Evolutionary conservation across 106 monocot genomes (phyloP).

Genomic region (Gastrodia elata): DNA sequence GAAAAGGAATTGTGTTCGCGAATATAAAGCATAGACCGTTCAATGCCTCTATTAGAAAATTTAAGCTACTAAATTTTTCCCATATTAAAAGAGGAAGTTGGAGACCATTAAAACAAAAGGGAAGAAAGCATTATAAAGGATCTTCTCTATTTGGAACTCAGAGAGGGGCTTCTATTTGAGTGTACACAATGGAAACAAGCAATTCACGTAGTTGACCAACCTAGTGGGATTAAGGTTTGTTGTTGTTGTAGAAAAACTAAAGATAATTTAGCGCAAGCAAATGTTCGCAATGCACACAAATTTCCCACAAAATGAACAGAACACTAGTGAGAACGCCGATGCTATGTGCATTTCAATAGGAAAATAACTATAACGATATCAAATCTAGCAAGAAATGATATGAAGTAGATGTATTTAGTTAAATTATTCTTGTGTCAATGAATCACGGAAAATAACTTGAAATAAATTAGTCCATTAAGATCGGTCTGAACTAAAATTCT

Average conservation of each 20-base stretch:
- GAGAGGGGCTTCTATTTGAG: no score
- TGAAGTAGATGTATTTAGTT: background rate
- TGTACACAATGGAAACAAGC: no score
- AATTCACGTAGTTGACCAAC: no score
- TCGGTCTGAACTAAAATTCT: background rate
- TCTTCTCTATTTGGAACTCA: background rate
- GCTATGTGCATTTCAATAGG: constrained; percentile 2
- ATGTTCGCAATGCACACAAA: background rate
- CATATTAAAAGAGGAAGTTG: no score
- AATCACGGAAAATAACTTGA: background rate
- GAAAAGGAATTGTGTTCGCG: no score
- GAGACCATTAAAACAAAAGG: no score
- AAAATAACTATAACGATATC: background rate
- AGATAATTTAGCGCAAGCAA: background rate
- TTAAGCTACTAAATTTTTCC: no score
- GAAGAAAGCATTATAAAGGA: no score
- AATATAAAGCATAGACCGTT: no score
- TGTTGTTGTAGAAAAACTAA: background rate
- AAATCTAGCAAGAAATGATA: background rate
- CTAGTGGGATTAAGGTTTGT: no score
- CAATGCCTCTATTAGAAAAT: no score
- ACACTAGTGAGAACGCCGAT: background rate
- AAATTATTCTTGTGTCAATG: background rate
- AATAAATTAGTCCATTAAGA: background rate
- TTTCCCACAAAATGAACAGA: background rate